Evolutionary conservation across 106 monocot genomes (phyloP).

Genomic region (Platanthera zijinensis): DNA sequence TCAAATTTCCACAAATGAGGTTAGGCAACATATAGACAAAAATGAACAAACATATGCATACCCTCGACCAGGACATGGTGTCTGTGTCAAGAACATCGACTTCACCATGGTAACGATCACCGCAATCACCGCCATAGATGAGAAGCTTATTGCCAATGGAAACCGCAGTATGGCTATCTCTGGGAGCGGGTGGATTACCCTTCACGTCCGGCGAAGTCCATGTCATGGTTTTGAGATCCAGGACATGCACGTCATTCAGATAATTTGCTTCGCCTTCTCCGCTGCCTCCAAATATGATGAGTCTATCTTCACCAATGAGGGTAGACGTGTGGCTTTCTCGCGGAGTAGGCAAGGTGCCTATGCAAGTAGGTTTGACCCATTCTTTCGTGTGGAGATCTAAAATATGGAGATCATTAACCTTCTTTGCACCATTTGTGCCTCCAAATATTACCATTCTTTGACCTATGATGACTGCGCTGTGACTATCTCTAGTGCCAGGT

Average conservation of each 20-base stretch:
- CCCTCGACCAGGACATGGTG: constrained; percentile 75
- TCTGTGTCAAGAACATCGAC: constrained; percentile 79
- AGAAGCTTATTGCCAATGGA: constrained; percentile 57
- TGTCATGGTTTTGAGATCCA: constrained; percentile 66
- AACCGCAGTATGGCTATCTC: constrained; percentile 84
- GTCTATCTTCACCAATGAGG: constrained; percentile 33
- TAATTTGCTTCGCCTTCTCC: constrained; percentile 87
- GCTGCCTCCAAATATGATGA: constrained; percentile 84
- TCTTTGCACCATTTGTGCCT: constrained; percentile 76
- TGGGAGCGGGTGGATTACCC: constrained; percentile 54
- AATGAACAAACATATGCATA: constrained; percentile 13
- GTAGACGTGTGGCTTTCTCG: constrained; percentile 85
- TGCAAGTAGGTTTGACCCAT: constrained; percentile 64
- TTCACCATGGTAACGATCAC: constrained; percentile 79
- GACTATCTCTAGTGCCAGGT: constrained; percentile 85
- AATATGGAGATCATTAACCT: constrained; percentile 80
- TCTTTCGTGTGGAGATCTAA: constrained; percentile 63
- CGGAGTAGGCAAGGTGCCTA: constrained; percentile 53
- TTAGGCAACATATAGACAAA: neutral
- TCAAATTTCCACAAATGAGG: neutral
- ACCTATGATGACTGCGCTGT: constrained; percentile 45
- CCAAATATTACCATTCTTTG: constrained; percentile 69
- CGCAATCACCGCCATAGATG: constrained; percentile 87
- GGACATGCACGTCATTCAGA: constrained; percentile 79
- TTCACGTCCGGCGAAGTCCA: constrained; percentile 76